Base-by-base conservation (phyloP, 179 eudicot species). In the Nepenthes alata region DNA sequence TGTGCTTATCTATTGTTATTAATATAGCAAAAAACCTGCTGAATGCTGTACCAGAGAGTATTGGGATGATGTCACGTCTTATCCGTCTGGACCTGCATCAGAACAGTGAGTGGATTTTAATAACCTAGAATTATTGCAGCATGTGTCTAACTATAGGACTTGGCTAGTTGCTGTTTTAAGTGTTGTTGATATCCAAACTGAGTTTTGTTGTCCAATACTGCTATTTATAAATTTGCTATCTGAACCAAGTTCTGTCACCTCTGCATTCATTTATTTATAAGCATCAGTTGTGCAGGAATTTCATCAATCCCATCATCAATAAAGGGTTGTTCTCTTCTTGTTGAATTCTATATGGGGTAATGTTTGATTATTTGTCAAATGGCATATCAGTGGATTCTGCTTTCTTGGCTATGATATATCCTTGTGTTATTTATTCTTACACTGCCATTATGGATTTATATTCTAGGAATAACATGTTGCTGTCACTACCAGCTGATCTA, bases 301-400 rank as follows among this genome's bases (percentile, higher is more conserved):
- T 75, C 85, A 57, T 80, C 86, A 38, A 84, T 93, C 53, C 97
- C 98, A 15, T 62, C 91, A 59, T 85, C 98, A 60, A 79, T 93
- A 71, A 79, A 68, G 72, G 89, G 76, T 47, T 93, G 98, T 72
- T 76, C 90, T 56, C 80, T 88, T 25, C 93, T 93, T 61, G 68
- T 76, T 51, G 98, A 93, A 80, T 82, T 93, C 54, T 87, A 80
- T 70, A 81, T 93, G 71, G 97, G 98, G 98, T 93, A 76, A 77
- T 68, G 58, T 11, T 62, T 63, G 6, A 58, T 35, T 34, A 64
- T 41, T 65, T 38, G 38, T 65, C 51, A 6, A 61, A 55, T 36
- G 39, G 45, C 55, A n/a, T 53, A 44, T 6, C 34, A 67, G 11
- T 57, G 57, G 60, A 50, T 38, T 47, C 38, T 44, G 60, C 15